Evolutionary conservation across 306 rosid genomes (phyloP).

Genomic region (Spatholobus suberectus): DNA sequence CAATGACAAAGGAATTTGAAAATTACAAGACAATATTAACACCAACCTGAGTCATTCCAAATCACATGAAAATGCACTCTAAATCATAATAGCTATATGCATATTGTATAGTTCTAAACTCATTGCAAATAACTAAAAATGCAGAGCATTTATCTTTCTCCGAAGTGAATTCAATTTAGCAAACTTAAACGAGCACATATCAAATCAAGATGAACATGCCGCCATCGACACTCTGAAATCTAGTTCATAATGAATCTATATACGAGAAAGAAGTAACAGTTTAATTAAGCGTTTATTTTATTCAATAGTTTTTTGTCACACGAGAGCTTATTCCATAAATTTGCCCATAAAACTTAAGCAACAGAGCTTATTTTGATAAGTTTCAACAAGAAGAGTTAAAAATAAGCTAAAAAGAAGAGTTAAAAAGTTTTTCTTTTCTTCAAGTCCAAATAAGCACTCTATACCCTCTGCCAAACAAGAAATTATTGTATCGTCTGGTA

Average conservation of each 20-base stretch:
- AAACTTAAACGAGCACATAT: background rate
- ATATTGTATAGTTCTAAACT: background rate
- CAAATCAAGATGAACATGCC: background rate
- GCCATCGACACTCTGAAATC: background rate
- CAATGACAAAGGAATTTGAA: background rate
- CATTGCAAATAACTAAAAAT: background rate
- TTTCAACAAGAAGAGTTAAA: no score
- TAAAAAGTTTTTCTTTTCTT: no score
- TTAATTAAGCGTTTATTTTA: background rate
- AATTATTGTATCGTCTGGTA: no score
- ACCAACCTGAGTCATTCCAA: background rate
- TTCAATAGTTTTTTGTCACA: background rate
- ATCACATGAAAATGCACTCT: background rate
- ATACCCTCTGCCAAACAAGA: no score
- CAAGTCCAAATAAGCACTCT: no score
- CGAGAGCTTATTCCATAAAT: background rate
- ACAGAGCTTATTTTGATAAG: no score
- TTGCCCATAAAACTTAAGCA: background rate
- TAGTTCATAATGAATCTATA: background rate
- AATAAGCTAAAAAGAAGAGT: no score
- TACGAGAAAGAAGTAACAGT: background rate
- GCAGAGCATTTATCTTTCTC: constrained; percentile 7
- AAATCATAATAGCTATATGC: background rate
- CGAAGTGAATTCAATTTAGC: background rate
- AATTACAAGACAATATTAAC: background rate